Evolutionary conservation across 768 basidiomycete genomes (phyloP), one percentile per base, ranked within the genome.

Genomic region (Termitomyces sp.): DNA sequence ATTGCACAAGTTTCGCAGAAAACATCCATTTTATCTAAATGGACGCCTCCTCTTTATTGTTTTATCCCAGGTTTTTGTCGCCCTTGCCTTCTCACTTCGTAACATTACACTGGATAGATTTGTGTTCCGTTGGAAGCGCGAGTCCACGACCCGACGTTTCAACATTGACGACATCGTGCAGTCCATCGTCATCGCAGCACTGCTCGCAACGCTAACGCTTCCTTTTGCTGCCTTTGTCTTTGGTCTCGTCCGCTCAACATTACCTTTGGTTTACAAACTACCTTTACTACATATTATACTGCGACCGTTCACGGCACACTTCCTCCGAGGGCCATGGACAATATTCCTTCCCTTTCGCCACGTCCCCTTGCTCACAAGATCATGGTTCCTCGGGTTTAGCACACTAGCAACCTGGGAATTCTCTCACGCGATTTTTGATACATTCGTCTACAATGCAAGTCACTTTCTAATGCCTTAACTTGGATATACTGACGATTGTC

Each of bases 21-120:
- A 86, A 69, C 86, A 91, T 58, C 87, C 87, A 0, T 81, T 82
- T 60, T 85, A 89, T 63, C 73, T 90, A 21, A 89, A 89, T 53
- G 87, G 86, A 1, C 80, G 81, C 17, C 70, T 88, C 5, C 60
- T 90, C 8, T 87, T 87, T 64, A 66, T 89, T 17, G 52, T 82
- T 26, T 60, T 80, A 47, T 76, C 82, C 0, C 88, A 90, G 64
- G 10, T 75, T 2, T 70, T 71, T 42, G 63, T 78, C 9, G 81
- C 82, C 0, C 43, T 70, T 7, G 71, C 73, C 2, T 89, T 78
- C 59, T 68, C 76, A 1, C 65, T 86, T 21, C 77, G 88, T 7
- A 82, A 80, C 35, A 67, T 84, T n/a, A 77, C 88, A 68, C 73
- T 79, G 1, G 87, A 90, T 60, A 79, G 86, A 1, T 80, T 82